These are phyloP conservation scores for Diaporthe citri DNA, from an alignment of 2,329 filamentous ascomycete species.

Conservation along the genomic window DNA sequence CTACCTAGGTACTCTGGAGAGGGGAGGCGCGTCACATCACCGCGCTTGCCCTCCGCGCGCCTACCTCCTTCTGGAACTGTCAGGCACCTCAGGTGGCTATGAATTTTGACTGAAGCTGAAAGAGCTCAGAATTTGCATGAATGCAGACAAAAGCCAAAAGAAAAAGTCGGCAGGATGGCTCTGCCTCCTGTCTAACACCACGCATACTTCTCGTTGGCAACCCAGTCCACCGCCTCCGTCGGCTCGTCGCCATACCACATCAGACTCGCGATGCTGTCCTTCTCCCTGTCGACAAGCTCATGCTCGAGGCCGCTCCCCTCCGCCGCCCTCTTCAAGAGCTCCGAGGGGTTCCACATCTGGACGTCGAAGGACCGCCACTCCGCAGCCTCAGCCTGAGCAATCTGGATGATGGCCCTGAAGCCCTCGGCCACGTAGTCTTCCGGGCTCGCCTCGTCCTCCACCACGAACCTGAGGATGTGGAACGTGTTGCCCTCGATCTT, in stretches of 20 bases:
- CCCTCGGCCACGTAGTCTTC: constrained; percentile 61
- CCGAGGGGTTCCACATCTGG: constrained; percentile 86
- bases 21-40: constrained; percentile 15
- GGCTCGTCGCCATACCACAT: constrained; percentile 75
- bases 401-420: constrained; percentile 72
- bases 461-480: constrained; percentile 76
- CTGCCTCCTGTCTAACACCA: constrained; percentile 70
- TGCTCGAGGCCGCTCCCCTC: constrained; percentile 62
- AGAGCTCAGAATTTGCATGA: neutral
- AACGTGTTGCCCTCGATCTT: constrained; percentile 73
- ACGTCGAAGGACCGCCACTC: constrained; percentile 79
- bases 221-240: constrained; percentile 73
- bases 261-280: constrained; percentile 77
- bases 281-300: constrained; percentile 67
- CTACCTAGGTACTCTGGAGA: neutral
- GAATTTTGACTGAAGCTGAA: neutral
- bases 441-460: constrained; percentile 66
- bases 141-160: too few relatives aligned
- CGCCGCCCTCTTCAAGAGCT: constrained; percentile 62
- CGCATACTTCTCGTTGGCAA: constrained; percentile 81
- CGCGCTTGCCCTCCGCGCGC: neutral
- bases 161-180: neutral
- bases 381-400: constrained; percentile 78
- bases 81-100: neutral
- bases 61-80: neutral